Base-by-base conservation (phyloP, 495 filamentous ascomycete species). In the Podospora comata region DNA sequence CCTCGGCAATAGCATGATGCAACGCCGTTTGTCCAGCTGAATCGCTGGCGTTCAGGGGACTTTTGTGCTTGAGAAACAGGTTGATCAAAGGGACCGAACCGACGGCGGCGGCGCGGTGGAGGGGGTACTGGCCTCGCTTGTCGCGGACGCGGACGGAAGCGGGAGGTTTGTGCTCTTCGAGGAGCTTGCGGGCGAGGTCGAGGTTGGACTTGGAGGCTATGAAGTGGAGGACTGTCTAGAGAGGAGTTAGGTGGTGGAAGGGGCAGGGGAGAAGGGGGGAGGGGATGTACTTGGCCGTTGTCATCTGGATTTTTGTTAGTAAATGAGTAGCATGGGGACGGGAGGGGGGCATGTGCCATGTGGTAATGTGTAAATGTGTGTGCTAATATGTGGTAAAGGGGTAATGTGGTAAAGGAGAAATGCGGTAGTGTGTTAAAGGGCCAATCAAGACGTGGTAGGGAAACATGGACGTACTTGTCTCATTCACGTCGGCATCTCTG, bases 1-100 rank as follows among this genome's bases (percentile, higher is more conserved):
- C 95, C 77, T 99, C 95, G 0, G 92, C 91, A 68, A 97, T 85
- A 2, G 91, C 95, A 80, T 99, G 96, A 78, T 99, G 95, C 74
- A 99, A 79, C 16, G 94, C 88, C 44, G 96, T 98, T 67, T 91
- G 83, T 1, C 94, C 94, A 65, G 91, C 87, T 11, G 81, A 80
- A 80, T 99, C 95, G n/a, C 89, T 90, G 18, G 93, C 89, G 75
- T 97, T 94, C 7, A 98, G 73, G 1, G 96, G 93, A 68, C 91
- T 94, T 65, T 86, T 86, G 68, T 92, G 83, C 70, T 92, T 88
- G 11, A 99, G 78, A 30, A 99, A 80, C 48, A 93, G 72, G 70
- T 91, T 90, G 53, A 97, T 82, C 79, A 99, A 91, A 9, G 95
- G 92, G 39, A 91, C 87, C 2, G 90, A 92, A 3, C 95, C 95